Conservation (phyloP, 2,329 filamentous ascomycete species). For the Pseudogymnoascus sp. region DNA sequence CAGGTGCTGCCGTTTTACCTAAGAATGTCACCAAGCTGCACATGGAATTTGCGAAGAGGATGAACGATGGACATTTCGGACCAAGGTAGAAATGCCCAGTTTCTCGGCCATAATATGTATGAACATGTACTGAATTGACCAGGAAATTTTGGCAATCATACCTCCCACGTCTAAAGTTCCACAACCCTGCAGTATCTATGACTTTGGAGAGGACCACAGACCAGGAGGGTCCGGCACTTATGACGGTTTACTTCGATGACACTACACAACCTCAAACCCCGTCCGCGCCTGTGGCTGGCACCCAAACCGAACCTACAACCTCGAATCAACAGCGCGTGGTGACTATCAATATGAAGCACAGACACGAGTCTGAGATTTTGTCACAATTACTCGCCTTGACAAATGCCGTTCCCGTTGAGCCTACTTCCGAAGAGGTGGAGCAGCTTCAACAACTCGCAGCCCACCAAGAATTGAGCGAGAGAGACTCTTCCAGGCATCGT, state of each 20-base stretch:
- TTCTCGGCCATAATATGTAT: neutral
- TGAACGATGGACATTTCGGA: constrained; percentile 62
- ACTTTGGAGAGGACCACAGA: constrained; percentile 62
- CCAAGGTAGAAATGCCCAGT: constrained; percentile 47
- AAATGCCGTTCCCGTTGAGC: constrained; percentile 46
- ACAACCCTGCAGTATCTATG: constrained; percentile 82
- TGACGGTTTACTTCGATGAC: constrained; percentile 56
- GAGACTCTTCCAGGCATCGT: constrained; percentile 46
- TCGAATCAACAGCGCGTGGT: constrained; percentile 35
- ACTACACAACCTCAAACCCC: constrained; percentile 40
- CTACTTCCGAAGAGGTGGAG: constrained; percentile 50
- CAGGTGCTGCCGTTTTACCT: constrained; percentile 75
- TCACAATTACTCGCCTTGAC: constrained; percentile 54
- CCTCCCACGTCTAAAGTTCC: constrained; percentile 83
- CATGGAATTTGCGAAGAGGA: constrained; percentile 57
- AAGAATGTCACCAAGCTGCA: constrained; percentile 66
- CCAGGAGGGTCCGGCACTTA: constrained; percentile 46
- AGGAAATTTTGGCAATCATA: constrained; percentile 85
- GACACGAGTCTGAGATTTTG: constrained; percentile 54
- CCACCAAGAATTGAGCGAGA: constrained; percentile 39
- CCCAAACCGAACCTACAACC: constrained; percentile 30
- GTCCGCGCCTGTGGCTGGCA: constrained; percentile 25
- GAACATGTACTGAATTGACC: constrained; percentile 17
- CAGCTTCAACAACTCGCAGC: constrained; percentile 52
- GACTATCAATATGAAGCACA: constrained; percentile 54